Base-by-base conservation (phyloP, 1,284 basidiomycete genomes). In the Pascua guehoae region DNA sequence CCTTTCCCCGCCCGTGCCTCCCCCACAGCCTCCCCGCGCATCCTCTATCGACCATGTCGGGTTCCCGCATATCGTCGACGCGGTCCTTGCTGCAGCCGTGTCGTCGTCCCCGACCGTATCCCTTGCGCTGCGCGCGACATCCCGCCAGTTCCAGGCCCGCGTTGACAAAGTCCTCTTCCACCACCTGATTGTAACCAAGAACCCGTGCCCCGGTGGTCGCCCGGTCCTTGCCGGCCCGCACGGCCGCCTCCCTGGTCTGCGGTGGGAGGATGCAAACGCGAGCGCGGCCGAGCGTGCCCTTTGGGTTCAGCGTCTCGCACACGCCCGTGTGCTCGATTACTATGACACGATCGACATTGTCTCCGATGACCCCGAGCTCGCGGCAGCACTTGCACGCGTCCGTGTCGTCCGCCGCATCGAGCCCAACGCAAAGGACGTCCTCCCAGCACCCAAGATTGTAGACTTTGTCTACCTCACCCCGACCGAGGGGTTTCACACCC, bases 291-390 rank as follows among this genome's bases (percentile, higher is more conserved):
- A 53, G 14, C 56, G 51, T 11, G 38, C n/a, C 5, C 16, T 12
- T 9, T 41, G 42, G 40, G 37, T 12, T 5, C 3, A 4, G 16
- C 51, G 43, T 0, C 47, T 53, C 1, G n/a, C n/a, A 2, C 12
- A 46, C 18, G 48, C 47, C 11, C 51, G 47, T 8, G 10, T 53
- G 2, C 46, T 57, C 32, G 56, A 57, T 44, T 57, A 52, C 47
- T 49, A 50, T 15, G 42, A 52, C 32, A 41, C 40, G 42, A 16
- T 57, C 16, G 56, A 53, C 47, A 38, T 57, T 10, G 44, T 24
- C 8, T 11, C 18, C 1, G 51, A 36, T 12, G 56, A 57, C 43
- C 32, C 51, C 9, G 32, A 41, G 8, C 51, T 57, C n/a, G 51
- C 47, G 8, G 37, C 17, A 1, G 55, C 50, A 8, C 38, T 57